Evolutionary conservation across 2,329 filamentous ascomycete species (phyloP).

Genomic region (Didymella segeticola): DNA sequence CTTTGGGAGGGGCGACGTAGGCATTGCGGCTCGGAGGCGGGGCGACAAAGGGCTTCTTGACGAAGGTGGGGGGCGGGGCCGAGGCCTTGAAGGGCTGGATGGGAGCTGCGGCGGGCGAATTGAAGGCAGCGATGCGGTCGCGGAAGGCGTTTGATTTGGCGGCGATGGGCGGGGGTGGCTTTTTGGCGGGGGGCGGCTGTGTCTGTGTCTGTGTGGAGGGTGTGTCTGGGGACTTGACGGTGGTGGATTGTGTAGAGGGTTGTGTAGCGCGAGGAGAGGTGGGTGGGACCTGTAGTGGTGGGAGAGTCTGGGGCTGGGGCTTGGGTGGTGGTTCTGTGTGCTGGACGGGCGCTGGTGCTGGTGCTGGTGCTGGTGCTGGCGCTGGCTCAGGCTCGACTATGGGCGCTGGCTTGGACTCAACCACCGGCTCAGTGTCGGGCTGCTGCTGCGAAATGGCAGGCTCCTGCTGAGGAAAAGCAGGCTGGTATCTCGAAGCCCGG

Average conservation of each 20-base stretch:
- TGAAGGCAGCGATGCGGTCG: slow-evolving; percentile 97
- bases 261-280: slow-evolving; percentile 36
- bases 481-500: slow-evolving; percentile 64
- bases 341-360: slow-evolving; percentile 23
- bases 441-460: slow-evolving; percentile 41
- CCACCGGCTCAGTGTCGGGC: slow-evolving; percentile 32
- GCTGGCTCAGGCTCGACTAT: slow-evolving; percentile 23
- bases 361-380: slow-evolving; percentile 38
- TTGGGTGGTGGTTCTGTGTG: slow-evolving; percentile 44
- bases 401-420: slow-evolving; percentile 40
- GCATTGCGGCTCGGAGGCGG: slow-evolving; percentile 92
- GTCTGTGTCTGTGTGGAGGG: slow-evolving; percentile 46
- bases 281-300: slow-evolving; percentile 42
- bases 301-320: slow-evolving; percentile 46
- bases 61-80: slow-evolving; percentile 69
- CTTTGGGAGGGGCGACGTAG: slow-evolving; percentile 82
- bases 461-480: no score
- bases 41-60: slow-evolving; percentile 97
- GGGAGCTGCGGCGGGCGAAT: slow-evolving; percentile 84
- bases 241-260: no score
- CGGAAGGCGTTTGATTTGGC: slow-evolving; percentile 91
- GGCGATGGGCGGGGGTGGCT: slow-evolving; percentile 69
- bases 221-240: slow-evolving; percentile 23
- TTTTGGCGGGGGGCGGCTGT: slow-evolving; percentile 55
- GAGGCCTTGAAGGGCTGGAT: slow-evolving; percentile 85